These are phyloP conservation scores for Ophiosphaerella herpotricha DNA, from an alignment of 2,329 filamentous ascomycete genomes.

Conservation along the genomic window DNA sequence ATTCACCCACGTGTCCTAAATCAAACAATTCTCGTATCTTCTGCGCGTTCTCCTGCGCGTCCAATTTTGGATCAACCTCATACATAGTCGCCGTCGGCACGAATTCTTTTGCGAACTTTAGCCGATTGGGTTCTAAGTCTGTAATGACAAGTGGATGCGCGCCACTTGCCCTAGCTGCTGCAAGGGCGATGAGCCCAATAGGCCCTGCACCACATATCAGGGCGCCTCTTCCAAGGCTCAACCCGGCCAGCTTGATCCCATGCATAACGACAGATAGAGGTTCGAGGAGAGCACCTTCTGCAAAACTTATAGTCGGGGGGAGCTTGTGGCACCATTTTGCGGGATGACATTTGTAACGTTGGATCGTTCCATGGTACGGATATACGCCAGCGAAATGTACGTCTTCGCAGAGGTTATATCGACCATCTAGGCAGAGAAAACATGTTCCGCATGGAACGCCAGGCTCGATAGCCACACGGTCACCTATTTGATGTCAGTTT, in stretches of 20 bases:
- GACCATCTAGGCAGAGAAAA: constrained; percentile 63
- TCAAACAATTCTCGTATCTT: constrained; percentile 62
- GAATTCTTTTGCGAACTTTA: constrained; percentile 63
- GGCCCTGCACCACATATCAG: constrained; percentile 65
- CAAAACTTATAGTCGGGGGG: constrained; percentile 61
- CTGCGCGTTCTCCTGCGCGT: constrained; percentile 56
- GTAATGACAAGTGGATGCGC: constrained; percentile 68
- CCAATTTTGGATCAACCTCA: constrained; percentile 54
- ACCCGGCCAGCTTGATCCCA: constrained; percentile 59
- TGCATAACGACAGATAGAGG: constrained; percentile 67
- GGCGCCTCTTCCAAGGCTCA: constrained; percentile 60
- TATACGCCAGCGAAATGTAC: constrained; percentile 67
- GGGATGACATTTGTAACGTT: constrained; percentile 65
- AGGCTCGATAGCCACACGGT: constrained; percentile 69
- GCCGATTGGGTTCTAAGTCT: constrained; percentile 61
- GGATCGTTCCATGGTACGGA: constrained; percentile 64
- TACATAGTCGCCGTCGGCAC: constrained; percentile 62
- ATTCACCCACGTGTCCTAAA: constrained; percentile 51
- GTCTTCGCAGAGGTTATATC: constrained; percentile 67
- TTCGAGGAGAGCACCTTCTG: constrained; percentile 66
- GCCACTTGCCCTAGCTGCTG: constrained; percentile 64
- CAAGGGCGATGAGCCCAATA: constrained; percentile 66
- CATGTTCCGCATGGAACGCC: constrained; percentile 67
- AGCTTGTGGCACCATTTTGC: constrained; percentile 59
- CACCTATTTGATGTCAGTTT: constrained; percentile 47